These are phyloP conservation scores for Metarhizium brunneum DNA, from an alignment of 2,329 filamentous ascomycete genomes.

Conservation along the genomic window DNA sequence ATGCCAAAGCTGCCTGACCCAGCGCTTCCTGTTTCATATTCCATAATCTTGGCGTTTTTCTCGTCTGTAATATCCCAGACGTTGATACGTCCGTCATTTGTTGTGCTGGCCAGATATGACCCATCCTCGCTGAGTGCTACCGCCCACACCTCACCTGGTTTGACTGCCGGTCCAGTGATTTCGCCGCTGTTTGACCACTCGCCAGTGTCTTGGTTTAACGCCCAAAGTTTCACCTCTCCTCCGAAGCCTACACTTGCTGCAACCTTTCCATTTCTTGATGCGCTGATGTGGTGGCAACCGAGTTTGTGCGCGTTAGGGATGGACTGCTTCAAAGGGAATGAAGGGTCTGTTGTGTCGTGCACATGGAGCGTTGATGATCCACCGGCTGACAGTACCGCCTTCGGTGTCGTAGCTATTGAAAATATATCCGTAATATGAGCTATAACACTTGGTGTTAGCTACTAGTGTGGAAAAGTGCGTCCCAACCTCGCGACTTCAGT, in stretches of 20 bases:
- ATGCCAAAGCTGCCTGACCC: slow-evolving; percentile 81
- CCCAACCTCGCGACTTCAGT: neutral
- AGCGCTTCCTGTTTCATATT: slow-evolving; percentile 69
- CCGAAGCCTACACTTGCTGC: slow-evolving; percentile 83
- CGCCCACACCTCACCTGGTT: slow-evolving; percentile 74
- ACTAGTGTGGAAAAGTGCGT: neutral
- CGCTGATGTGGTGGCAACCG: slow-evolving; percentile 83
- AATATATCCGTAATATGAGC: slow-evolving; percentile 82
- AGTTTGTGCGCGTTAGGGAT: slow-evolving; percentile 74
- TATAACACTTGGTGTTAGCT: slow-evolving; percentile 24
- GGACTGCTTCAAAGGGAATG: slow-evolving; percentile 71
- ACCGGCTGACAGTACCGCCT: slow-evolving; percentile 70
- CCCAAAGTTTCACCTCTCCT: slow-evolving; percentile 82
- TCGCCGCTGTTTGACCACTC: slow-evolving; percentile 38
- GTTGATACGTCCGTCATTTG: slow-evolving; percentile 78
- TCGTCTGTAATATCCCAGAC: slow-evolving; percentile 67
- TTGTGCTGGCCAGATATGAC: slow-evolving; percentile 75
- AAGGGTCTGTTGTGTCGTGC: slow-evolving; percentile 61
- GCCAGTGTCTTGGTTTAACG: slow-evolving; percentile 44
- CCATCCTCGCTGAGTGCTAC: slow-evolving; percentile 79
- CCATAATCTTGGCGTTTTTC: slow-evolving; percentile 55
- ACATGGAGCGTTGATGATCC: slow-evolving; percentile 76
- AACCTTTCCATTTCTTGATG: slow-evolving; percentile 56
- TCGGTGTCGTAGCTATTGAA: slow-evolving; percentile 66
- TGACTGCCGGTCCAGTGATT: slow-evolving; percentile 34